phyloP scores from a whole-genome alignment of 768 basidiomycete species.

The Boletellus ananas region DNA sequence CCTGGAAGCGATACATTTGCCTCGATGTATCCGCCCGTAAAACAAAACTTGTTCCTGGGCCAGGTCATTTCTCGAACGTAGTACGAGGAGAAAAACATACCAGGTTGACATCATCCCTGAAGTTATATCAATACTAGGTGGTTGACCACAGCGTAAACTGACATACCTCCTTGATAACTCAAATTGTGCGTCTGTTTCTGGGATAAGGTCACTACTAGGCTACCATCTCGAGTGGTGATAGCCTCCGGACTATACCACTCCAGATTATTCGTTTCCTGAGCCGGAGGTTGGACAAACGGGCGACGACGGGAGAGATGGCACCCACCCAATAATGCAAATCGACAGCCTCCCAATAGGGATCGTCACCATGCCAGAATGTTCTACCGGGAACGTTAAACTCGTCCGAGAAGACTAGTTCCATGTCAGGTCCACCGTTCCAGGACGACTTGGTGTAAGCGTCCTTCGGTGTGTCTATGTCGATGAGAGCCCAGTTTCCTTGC shows the following conservation, averaged over 20 bases:
- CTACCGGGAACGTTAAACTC: slow-evolving; percentile 77
- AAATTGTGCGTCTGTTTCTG: slow-evolving; percentile 44
- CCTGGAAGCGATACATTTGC: slow-evolving; percentile 62
- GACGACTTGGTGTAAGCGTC: slow-evolving; percentile 52
- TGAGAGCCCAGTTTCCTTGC: slow-evolving; percentile 50
- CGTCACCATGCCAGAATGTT: slow-evolving; percentile 78
- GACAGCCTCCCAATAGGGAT: slow-evolving; percentile 76
- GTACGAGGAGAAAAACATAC: slow-evolving; percentile 12
- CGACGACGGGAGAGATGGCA: slow-evolving; percentile 20
- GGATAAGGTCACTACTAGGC: slow-evolving; percentile 48
- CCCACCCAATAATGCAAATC: slow-evolving; percentile 42
- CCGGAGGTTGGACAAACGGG: slow-evolving; percentile 26
- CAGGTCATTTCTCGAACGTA: slow-evolving; percentile 5
- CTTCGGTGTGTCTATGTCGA: slow-evolving; percentile 57
- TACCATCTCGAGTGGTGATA: slow-evolving; percentile 48
- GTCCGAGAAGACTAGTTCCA: slow-evolving; percentile 68
- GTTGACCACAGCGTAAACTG: slow-evolving; percentile 8
- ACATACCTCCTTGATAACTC: slow-evolving; percentile 41
- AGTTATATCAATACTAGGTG: slow-evolving; percentile 32
- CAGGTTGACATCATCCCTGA: slow-evolving; percentile 48
- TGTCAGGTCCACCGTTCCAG: slow-evolving; percentile 54
- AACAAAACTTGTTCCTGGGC: slow-evolving; percentile 85
- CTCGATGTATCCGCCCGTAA: slow-evolving; percentile 79
- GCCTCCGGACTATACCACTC: slow-evolving; percentile 58
- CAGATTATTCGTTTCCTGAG: slow-evolving; percentile 43